These are phyloP conservation scores for Solanum hybrid DNA, from an alignment of 305 asterid genomes.

Conservation along the genomic window DNA sequence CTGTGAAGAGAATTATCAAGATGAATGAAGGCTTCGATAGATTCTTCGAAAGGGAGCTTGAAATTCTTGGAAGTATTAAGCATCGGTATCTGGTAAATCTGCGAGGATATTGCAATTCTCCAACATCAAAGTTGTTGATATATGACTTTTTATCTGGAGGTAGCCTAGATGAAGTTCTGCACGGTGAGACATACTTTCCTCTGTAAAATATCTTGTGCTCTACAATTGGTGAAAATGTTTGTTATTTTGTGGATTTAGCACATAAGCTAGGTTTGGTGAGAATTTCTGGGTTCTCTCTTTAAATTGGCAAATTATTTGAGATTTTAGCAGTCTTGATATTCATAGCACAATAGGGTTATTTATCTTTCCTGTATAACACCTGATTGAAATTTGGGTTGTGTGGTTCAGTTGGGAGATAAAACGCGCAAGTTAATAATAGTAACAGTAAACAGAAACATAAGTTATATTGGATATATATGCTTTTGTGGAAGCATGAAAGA, in stretches of 20 bases:
- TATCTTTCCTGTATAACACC: not conserved
- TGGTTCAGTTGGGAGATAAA: not conserved
- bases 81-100: slow-evolving; percentile 88
- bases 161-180: slow-evolving; percentile 94
- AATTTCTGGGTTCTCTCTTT: not conserved
- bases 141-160: slow-evolving; percentile 92
- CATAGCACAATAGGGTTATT: not conserved
- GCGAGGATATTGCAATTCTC: slow-evolving; percentile 97
- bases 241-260: not conserved
- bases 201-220: not conserved
- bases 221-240: not conserved
- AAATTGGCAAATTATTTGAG: not conserved
- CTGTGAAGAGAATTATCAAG: slow-evolving; percentile 84
- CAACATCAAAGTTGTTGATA: slow-evolving; percentile 74
- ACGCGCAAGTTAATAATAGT: not conserved
- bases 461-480: not conserved
- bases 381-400: not conserved
- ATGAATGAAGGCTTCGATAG: slow-evolving; percentile 90
- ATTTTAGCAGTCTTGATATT: not conserved
- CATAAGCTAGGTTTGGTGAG: not conserved
- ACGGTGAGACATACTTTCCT: slow-evolving; percentile 39
- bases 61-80: slow-evolving; percentile 94
- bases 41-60: slow-evolving; percentile 92
- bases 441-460: not conserved
- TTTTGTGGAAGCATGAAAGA: not conserved